Evolutionary conservation across 257 asterid genomes (phyloP), one percentile per base, ranked within the genome.

Genomic region (Solanum ossicruentum): DNA sequence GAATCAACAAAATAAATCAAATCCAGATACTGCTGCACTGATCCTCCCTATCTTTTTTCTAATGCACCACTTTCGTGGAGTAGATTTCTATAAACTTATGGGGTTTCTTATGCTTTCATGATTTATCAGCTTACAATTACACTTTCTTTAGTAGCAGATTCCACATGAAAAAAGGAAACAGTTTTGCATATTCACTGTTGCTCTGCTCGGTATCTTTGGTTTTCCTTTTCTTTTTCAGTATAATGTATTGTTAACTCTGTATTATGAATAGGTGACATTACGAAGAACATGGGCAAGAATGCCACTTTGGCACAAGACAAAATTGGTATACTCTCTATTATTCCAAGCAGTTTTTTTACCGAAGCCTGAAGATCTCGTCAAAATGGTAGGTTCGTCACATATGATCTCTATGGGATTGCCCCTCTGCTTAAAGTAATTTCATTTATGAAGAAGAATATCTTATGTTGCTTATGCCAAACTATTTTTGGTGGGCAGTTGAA

Each of bases 291-390:
- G 99, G 99, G 96, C 92, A 7, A 93, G 89, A 87, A 92, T 96
- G 99, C 95, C 99, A 17, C 95, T 95, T 83, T 95, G 99, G 99
- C 98, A 96, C 89, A 95, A 93, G 92, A 92, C 92, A 15, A 96
- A 92, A 89, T 83, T 95, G 85, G 12, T 96, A 26, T 92, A 91
- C 87, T 87, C 98, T 56, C 84, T 96, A 45, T 81, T 95, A 84
- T 96, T 96, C 83, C 99, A 96, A 93, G 94, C 97, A 84, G 88
- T 96, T 69, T 94, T 94, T 87, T 89, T 96, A 88, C 99, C 98
- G 5, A 89, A 90, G 86, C 85, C 99, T 11, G 97, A 90, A 82
- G 93, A 84, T 78, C 96, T 96, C 87, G 84, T 85, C 80, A 94
- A 84, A 91, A 88, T 92, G 97, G 99, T 96, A 87, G 10, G 83